Base-by-base conservation (phyloP, 2,329 filamentous ascomycete species). In the Colletotrichum sp. region DNA sequence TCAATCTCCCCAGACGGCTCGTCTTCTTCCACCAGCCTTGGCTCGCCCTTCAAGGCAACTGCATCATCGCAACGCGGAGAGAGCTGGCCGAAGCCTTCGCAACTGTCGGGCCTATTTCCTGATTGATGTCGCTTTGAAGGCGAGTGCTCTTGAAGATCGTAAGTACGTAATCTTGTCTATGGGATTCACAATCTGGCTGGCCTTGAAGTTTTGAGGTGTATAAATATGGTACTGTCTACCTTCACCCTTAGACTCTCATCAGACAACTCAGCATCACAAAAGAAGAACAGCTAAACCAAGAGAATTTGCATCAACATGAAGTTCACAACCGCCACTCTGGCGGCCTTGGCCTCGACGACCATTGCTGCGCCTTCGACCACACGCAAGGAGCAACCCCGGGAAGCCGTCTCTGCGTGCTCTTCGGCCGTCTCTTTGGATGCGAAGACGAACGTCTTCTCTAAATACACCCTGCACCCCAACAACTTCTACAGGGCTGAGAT, bases 381-480 rank as follows among this genome's bases (percentile, higher is more conserved):
- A n/a, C 71, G 76, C 70, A 77, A 81, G 72, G 75, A 81, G 60
- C 60, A 80, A 75, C 82, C 81, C 24, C 80, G 81, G 16, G 78
- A 80, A 73, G 81, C 81, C 26, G 74, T 78, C 8, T 74, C 79
- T 8, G 83, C 78, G 43, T 86, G 84, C 80, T 73, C 80, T 48
- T 81, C 83, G 21, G 80, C 83, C 73, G 84, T 86, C 75, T 81
- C 79, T 70, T 81, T 86, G 73, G 83, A 86, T 61, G 83, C 84
- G 77, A 81, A 73, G 77, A 83, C 81, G 77, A 86, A 86, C 78
- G 78, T 84, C 56, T 86, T 80, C 76, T 78, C 80, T 70, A 80
- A 82, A 78, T 85, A 86, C 81, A 85, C 78, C 55, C 83, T 86
- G 66, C 84, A 86, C 78, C 75, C 84, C 78, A 85, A 85, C 82